phyloP scores from a whole-genome alignment of 2,329 filamentous ascomycete species.

The Aureobasidium leucospermi region DNA sequence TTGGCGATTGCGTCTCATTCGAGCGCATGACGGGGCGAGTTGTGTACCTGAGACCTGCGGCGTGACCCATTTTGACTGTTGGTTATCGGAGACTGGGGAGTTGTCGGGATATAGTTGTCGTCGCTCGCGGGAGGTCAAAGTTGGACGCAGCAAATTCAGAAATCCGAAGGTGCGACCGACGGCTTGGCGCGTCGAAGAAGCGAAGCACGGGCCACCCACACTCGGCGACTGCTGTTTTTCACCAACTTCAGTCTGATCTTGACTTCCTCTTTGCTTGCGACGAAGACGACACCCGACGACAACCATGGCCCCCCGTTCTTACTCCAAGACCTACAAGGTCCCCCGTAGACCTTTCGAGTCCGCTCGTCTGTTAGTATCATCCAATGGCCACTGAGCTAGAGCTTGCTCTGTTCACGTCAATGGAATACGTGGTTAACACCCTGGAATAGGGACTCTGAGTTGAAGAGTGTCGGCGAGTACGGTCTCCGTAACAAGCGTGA shows the following conservation, averaged over 20 bases:
- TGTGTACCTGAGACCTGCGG: constrained; percentile 35
- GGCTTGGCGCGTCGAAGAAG: not conserved
- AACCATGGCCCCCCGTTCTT: constrained; percentile 54
- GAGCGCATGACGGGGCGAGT: not conserved
- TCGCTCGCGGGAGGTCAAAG: not conserved
- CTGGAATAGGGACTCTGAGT: constrained; percentile 81
- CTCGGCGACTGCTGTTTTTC: not conserved
- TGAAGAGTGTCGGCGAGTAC: constrained; percentile 99
- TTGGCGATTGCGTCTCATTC: not conserved
- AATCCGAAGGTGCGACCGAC: not conserved
- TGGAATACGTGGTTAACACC: constrained; percentile 66
- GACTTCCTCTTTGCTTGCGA: not conserved
- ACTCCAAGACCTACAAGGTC: constrained; percentile 99
- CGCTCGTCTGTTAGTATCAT: constrained; percentile 95
- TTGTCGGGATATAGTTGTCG: constrained; percentile 9
- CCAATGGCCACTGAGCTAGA: constrained; percentile 89
- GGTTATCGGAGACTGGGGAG: constrained; percentile 5
- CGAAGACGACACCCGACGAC: constrained; percentile 18
- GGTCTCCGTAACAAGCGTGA: constrained; percentile 99
- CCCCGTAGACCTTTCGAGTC: constrained; percentile 97
- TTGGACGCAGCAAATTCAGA: not conserved
- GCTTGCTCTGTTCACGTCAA: constrained; percentile 97
- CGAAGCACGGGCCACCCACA: not conserved
- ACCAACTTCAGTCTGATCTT: not conserved
- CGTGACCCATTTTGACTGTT: constrained; percentile 45